A percentile compares a stretch with the other conserved stretches of the same genome.
These are phyloP conservation scores for Silene latifolia DNA, from an alignment of 148 eudicot genomes.

Conservation along the genomic window DNA sequence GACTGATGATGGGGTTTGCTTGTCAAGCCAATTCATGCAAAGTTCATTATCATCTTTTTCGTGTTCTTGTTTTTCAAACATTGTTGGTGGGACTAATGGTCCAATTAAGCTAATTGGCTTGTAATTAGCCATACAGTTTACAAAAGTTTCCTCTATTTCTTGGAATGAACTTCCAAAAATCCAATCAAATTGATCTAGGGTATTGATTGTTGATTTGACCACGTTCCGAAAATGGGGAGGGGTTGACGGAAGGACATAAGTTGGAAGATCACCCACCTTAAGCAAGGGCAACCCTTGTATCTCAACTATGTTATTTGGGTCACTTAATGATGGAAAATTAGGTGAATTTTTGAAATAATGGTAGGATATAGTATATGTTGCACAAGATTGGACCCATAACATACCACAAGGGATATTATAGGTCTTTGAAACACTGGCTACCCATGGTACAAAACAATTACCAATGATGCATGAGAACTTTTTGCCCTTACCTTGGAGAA, in stretches of 20 bases:
- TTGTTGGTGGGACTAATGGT: conserved; percentile 27
- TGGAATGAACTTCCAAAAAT: conserved; percentile 34
- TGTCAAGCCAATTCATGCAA: conserved; percentile 33
- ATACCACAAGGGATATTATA: conserved; percentile 34
- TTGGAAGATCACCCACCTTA: conserved; percentile 36
- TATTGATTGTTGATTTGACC: conserved; percentile 14
- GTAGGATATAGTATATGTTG: conserved; percentile 33
- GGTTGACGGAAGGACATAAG: conserved; percentile 36
- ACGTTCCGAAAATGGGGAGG: conserved; percentile 31
- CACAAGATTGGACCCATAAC: conserved; percentile 42
- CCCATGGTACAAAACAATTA: conserved; percentile 45
- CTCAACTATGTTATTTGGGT: conserved; percentile 17
- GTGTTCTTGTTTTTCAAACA: neutral
- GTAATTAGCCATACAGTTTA: conserved; percentile 22
- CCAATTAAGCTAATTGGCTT: conserved; percentile 35
- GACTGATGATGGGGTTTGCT: conserved; percentile 27
- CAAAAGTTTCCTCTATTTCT: conserved; percentile 22
- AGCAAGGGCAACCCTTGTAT: conserved; percentile 31
- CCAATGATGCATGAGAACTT: conserved; percentile 30
- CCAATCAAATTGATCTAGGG: conserved; percentile 30
- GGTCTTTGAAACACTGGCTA: conserved; percentile 28
- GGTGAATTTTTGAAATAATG: conserved; percentile 17
- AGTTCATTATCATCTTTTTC: conserved; percentile 16
- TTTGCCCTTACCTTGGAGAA: conserved; percentile 19
- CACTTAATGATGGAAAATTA: conserved; percentile 17